Conservation (phyloP, 805 yeast species). For the Starmerella khaoyaiensis region DNA sequence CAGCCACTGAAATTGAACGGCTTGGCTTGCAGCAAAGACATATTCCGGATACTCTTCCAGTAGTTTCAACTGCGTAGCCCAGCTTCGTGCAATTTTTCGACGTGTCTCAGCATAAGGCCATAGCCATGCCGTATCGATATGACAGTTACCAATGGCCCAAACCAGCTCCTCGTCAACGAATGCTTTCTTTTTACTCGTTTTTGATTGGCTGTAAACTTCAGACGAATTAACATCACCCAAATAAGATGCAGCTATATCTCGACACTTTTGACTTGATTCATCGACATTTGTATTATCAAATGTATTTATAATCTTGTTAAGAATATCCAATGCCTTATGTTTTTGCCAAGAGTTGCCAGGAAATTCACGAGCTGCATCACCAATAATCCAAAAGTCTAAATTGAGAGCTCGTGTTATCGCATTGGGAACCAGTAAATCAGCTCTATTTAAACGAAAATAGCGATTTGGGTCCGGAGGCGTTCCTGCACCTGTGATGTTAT, state of each 20-base stretch:
- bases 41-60: conserved; percentile 86
- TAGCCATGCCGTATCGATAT: conserved; percentile 95
- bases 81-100: conserved; percentile 82
- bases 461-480: conserved; percentile 60
- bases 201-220: conserved; percentile 35
- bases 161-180: conserved; percentile 33
- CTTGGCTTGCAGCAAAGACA: conserved; percentile 88
- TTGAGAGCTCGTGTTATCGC: conserved; percentile 62
- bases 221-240: conserved; percentile 61
- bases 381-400: conserved; percentile 75
- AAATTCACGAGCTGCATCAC: conserved; percentile 85
- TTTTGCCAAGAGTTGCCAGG: conserved; percentile 67
- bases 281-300: conserved; percentile 59
- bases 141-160: conserved; percentile 85
- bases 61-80: conserved; percentile 83
- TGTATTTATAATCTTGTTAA: conserved; percentile 67
- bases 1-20: conserved; percentile 92
- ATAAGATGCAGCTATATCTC: conserved; percentile 48
- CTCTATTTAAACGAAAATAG: conserved; percentile 50
- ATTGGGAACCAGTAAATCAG: conserved; percentile 74
- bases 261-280: conserved; percentile 44
- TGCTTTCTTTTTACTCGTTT: background rate
- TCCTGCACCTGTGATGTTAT: conserved; percentile 84
- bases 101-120: conserved; percentile 99
- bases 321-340: conserved; percentile 65